A percentile compares a stretch with the other conserved stretches of the same genome.
phyloP scores from a whole-genome alignment of 2,329 filamentous ascomycete genomes.

The Hortaea werneckii region DNA sequence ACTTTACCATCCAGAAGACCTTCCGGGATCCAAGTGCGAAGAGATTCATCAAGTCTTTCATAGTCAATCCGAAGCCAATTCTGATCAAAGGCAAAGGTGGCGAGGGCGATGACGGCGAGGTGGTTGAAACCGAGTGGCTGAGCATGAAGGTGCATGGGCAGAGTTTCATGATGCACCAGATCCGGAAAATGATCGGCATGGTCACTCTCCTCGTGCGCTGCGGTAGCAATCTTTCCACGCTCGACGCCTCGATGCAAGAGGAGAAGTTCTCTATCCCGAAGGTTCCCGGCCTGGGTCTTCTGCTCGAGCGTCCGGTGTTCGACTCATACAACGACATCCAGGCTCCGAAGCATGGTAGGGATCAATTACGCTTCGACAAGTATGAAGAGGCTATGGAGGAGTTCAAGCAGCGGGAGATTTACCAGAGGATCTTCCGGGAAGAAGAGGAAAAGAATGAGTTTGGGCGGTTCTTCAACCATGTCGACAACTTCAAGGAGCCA shows the following conservation, averaged over 20 bases:
- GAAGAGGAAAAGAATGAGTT: constrained; percentile 75
- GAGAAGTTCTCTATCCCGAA: constrained; percentile 79
- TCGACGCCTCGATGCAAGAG: constrained; percentile 63
- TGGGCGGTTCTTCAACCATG: constrained; percentile 38
- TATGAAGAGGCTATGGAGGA: constrained; percentile 69
- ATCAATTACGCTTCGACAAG: constrained; percentile 67
- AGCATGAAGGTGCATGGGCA: constrained; percentile 94
- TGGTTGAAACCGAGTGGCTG: constrained; percentile 79
- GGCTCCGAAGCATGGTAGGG: constrained; percentile 50
- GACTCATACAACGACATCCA: constrained; percentile 75
- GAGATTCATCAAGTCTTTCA: constrained; percentile 86
- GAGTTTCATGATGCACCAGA: constrained; percentile 99
- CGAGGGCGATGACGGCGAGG: constrained; percentile 46
- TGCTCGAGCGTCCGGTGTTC: constrained; percentile 87
- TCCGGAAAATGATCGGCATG: constrained; percentile 98
- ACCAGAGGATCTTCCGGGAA: constrained; percentile 79
- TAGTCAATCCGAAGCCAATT: constrained; percentile 57
- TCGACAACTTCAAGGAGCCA: constrained; percentile 41
- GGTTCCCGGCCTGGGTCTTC: constrained; percentile 75
- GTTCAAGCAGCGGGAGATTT: constrained; percentile 90
- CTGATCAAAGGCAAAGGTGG: constrained; percentile 24
- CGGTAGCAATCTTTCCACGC: constrained; percentile 56
- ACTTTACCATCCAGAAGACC: constrained; percentile 89
- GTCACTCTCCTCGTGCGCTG: constrained; percentile 74
- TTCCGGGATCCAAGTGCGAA: constrained; percentile 74